Conservation (phyloP, 2,329 filamentous ascomycete species). For the Xylaria sp. region DNA sequence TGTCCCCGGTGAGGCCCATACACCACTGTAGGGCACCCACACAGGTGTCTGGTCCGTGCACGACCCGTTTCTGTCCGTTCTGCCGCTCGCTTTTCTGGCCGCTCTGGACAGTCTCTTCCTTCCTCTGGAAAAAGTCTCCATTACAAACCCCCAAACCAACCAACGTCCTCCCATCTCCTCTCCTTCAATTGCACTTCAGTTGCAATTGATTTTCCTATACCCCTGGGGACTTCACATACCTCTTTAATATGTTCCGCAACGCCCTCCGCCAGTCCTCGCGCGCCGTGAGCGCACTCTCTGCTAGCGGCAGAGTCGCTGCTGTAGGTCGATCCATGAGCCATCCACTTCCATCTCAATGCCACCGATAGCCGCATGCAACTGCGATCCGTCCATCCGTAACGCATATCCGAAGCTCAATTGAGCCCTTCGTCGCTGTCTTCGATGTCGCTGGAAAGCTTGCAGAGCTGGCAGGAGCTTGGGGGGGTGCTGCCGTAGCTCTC, state of each 20-base stretch:
- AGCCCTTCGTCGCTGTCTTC: constrained; percentile 42
- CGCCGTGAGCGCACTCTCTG: constrained; percentile 92
- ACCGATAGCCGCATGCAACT: constrained; percentile 52
- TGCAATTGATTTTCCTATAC: constrained; percentile 66
- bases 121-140: constrained; percentile 40
- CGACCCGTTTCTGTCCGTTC: constrained; percentile 24
- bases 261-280: constrained; percentile 96
- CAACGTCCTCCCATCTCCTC: constrained; percentile 62
- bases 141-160: constrained; percentile 35
- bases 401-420: constrained; percentile 46
- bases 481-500: constrained; percentile 36
- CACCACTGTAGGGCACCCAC: no score
- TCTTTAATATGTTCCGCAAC: constrained; percentile 90
- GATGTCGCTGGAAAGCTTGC: constrained; percentile 41
- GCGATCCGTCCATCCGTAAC: constrained; percentile 42
- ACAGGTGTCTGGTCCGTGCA: constrained; percentile 27
- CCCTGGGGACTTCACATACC: constrained; percentile 57
- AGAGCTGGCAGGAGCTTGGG: constrained; percentile 45
- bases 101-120: constrained; percentile 30
- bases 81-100: constrained; percentile 32
- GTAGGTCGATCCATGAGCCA: constrained; percentile 70
- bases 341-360: constrained; percentile 50
- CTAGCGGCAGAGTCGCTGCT: constrained; percentile 86
- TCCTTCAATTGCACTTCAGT: constrained; percentile 67
- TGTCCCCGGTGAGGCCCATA: no score